Percentiles rank a stretch among this genome's conserved stretches.
Conservation (phyloP, 2,329 filamentous ascomycete species). For the Blastomyces silverae region DNA sequence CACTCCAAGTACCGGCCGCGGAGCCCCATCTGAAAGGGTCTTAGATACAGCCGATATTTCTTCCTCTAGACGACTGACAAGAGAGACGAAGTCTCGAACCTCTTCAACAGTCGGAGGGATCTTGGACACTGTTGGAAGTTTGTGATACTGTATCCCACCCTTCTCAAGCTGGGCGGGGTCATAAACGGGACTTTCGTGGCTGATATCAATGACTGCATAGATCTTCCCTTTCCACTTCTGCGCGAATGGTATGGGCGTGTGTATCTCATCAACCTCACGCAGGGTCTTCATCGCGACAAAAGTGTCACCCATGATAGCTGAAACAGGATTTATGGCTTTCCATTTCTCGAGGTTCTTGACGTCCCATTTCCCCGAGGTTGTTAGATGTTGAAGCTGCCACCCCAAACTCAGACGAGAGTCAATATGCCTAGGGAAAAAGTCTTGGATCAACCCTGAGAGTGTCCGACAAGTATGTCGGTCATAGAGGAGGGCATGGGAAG, state of each 20-base stretch:
- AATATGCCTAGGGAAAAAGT: slow-evolving; percentile 69
- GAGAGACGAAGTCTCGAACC: slow-evolving; percentile 52
- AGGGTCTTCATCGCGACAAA: slow-evolving; percentile 93
- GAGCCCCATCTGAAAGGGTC: slow-evolving; percentile 25
- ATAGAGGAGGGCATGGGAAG: slow-evolving; percentile 79
- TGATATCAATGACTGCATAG: slow-evolving; percentile 80
- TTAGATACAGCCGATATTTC: slow-evolving; percentile 46
- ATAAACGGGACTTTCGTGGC: slow-evolving; percentile 84
- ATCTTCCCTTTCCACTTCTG: slow-evolving; percentile 59
- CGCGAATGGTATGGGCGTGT: slow-evolving; percentile 69
- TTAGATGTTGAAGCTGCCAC: slow-evolving; percentile 87
- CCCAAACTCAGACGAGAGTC: slow-evolving; percentile 71
- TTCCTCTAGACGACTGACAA: slow-evolving; percentile 55
- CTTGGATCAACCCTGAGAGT: slow-evolving; percentile 71
- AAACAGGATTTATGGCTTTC: slow-evolving; percentile 72
- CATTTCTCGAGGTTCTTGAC: slow-evolving; percentile 94
- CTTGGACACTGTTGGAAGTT: slow-evolving; percentile 88
- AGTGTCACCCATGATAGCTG: slow-evolving; percentile 65
- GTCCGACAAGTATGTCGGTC: slow-evolving; percentile 66
- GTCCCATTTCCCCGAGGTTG: slow-evolving; percentile 91
- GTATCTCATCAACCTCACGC: slow-evolving; percentile 75
- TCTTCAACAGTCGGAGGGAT: slow-evolving; percentile 65
- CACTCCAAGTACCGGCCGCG: slow-evolving; percentile 60
- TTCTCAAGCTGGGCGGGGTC: slow-evolving; percentile 64
- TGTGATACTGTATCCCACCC: slow-evolving; percentile 65